Percentiles rank a stretch among this genome's conserved stretches.
These are phyloP conservation scores for Serendipita indica DNA, from an alignment of 768 basidiomycete genomes.

Conservation along the genomic window DNA sequence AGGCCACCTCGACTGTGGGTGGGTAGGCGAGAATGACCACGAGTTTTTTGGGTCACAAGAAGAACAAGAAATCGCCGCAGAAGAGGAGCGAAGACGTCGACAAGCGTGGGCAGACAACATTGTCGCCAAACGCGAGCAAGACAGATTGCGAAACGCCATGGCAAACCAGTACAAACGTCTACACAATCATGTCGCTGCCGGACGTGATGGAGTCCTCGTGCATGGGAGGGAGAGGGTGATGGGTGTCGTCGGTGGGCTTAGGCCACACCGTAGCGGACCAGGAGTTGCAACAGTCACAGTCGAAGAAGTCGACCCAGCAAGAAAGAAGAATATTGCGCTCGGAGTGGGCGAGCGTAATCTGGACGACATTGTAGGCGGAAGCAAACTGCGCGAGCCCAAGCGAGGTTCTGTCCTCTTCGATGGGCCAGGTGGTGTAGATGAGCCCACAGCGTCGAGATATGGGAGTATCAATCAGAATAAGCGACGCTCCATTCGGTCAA, in stretches of 20 bases:
- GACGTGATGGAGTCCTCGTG: background rate
- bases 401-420: background rate
- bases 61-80: background rate
- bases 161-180: background rate
- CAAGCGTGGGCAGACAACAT: conserved; percentile 1
- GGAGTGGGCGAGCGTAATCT: background rate
- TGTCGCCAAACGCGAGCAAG: background rate
- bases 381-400: background rate
- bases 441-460: background rate
- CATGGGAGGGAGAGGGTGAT: background rate
- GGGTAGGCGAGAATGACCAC: background rate
- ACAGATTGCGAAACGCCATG: background rate
- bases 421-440: background rate
- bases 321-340: background rate
- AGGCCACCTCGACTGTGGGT: background rate
- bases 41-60: background rate
- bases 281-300: background rate
- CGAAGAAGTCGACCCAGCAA: background rate
- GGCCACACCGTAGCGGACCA: too few relatives aligned
- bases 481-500: too few relatives aligned
- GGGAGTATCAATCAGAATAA: background rate
- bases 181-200: background rate
- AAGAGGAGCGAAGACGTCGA: background rate
- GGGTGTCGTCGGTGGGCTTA: background rate
- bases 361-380: background rate